Evolutionary conservation across 2,329 filamentous ascomycete species (phyloP), one percentile per base, ranked within the genome.

Genomic region (Alternaria arborescens): DNA sequence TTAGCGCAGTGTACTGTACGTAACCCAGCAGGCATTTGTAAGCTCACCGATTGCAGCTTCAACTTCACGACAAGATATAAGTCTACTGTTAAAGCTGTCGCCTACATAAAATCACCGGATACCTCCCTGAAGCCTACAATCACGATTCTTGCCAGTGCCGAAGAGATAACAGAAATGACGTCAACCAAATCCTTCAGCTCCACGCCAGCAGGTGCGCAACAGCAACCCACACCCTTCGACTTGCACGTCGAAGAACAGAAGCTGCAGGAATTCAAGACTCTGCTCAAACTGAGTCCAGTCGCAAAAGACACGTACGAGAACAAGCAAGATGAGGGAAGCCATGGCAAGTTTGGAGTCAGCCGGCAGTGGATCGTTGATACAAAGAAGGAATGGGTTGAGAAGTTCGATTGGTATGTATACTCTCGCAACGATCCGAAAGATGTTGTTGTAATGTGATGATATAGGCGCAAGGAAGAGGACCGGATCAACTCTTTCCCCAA

Each of bases 401-500:
- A 58, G n/a, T 78, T 81, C 65, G 68, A 78, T 41, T 75, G 79
- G 78, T 74, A 68, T 10, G 51, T 42, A 16, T 28, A n/a, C 18
- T 4, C 10, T 26, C 10, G 34, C 10, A 18, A 28, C 10, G 16
- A 0, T n/a, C 24, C 20, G 47, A 36, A 2, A 48, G 18, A 18
- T 16, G 44, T 30, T n/a, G 0, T 22, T 36, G 11, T 12, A 42
- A 26, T 41, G 24, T 44, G 10, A 16, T 18, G 34, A 3, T 20
- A 6, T 11, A 75, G 74, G 81, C 77, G 76, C 64, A 72, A 69
- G 71, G 70, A 78, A 60, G 82, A 81, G 68, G 70, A 72, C 18
- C 66, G 70, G 16, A 81, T 85, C 65, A 86, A 86, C 67, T 78
- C 74, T 12, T 82, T 83, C 44, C 84, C 84, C 2, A 83, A 86